phyloP scores from a whole-genome alignment of 2,329 filamentous ascomycete genomes.

The Botrytis pseudocinerea region DNA sequence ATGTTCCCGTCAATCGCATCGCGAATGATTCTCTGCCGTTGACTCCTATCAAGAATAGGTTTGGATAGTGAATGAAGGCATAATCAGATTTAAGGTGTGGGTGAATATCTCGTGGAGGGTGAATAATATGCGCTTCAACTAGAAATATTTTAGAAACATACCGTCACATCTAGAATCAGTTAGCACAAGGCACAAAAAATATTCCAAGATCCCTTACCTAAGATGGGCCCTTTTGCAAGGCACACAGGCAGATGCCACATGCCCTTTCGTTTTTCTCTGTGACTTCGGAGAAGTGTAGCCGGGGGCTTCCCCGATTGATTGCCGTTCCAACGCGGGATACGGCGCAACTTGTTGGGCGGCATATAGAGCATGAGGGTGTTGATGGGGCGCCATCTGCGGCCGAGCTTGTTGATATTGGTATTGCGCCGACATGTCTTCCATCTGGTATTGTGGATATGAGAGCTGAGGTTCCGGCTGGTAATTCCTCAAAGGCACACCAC shows the following conservation, averaged over 20 bases:
- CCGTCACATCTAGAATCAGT: conserved; percentile 58
- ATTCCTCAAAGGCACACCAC: conserved; percentile 41
- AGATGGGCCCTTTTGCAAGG: conserved; percentile 85
- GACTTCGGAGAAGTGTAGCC: conserved; percentile 58
- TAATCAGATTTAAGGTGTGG: neutral
- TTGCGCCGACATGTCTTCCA: conserved; percentile 32
- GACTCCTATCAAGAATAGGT: too few relatives aligned
- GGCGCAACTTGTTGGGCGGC: conserved; percentile 30
- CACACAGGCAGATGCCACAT: conserved; percentile 82
- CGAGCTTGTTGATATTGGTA: conserved; percentile 33
- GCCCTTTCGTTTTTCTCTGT: conserved; percentile 71
- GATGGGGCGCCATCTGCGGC: conserved; percentile 31
- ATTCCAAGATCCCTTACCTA: conserved; percentile 46
- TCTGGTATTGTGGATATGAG: conserved; percentile 33
- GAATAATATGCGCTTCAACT: conserved; percentile 20
- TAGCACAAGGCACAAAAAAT: conserved; percentile 35
- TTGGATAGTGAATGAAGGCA: neutral
- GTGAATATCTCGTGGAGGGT: neutral
- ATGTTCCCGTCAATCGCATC: neutral
- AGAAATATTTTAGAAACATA: conserved; percentile 48
- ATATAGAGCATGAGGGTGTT: conserved; percentile 32
- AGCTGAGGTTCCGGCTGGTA: conserved; percentile 43
- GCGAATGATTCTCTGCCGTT: neutral
- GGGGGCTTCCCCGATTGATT: conserved; percentile 47
- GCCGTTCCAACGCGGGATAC: conserved; percentile 37